Evolutionary conservation across 352 stramenopile species (phyloP), one percentile per base, ranked within the genome.

Genomic region (Phytophthora podocarpi): DNA sequence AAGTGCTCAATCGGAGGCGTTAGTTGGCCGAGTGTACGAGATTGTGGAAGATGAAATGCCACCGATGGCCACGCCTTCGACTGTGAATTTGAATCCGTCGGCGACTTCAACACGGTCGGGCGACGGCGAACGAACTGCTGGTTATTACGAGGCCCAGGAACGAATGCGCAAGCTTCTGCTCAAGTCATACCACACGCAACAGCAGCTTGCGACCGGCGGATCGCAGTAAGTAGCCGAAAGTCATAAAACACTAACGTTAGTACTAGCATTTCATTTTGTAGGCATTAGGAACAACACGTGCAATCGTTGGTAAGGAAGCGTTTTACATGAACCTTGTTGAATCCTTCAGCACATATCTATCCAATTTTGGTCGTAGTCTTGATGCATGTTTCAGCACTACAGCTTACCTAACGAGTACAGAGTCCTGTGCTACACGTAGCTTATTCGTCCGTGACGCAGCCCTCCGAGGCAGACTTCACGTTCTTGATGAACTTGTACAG

Each of bases 401-500:
- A 34, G 5, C 26, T 45, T 26, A 55, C 26, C 41, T 55, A 43
- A 60, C 24, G 31, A 36, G n/a, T n/a, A n/a, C n/a, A n/a, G n/a
- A n/a, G n/a, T n/a, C n/a, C 11, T 5, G 15, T 41, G 15, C 20
- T 20, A 26, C n/a, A 16, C n/a, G n/a, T n/a, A 34, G 30, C 50
- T 78, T 92, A 95, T 73, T 99, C 97, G 83, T 99, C 97, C 0
- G 97, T 99, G 59, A 99, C 96, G 70, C 97, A 99, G 65, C 97
- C 97, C 53, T 98, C 90, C 45, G 93, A 98, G 3, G 97, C 97
- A 55, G 97, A 99, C 46, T 93, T 94, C 46, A 99, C 97, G 67
- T 90, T 98, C 82, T 99, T 98, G 63, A 99, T 98, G 78, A 98
- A 99, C 85, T 99, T 99, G 85, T 98, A 99, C 28, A 99, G 81